A percentile compares a stretch with the other conserved stretches of the same genome.
These are phyloP conservation scores for Pythium phragmitis DNA, from an alignment of 352 stramenopile species.

Conservation along the genomic window DNA sequence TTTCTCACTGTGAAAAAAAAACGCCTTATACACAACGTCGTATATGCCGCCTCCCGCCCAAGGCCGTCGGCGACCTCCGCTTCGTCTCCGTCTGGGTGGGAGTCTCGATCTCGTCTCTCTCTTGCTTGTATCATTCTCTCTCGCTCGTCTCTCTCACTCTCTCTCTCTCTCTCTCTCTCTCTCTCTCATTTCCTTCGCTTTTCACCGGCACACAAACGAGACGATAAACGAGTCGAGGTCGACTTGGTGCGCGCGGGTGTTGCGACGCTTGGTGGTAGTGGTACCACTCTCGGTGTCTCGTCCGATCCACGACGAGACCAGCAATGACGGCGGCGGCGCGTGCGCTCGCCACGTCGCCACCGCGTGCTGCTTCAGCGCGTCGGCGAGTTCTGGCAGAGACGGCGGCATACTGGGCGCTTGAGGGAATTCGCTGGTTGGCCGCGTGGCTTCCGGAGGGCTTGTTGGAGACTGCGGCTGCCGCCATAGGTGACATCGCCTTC, in stretches of 20 bases:
- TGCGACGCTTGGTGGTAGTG: neutral
- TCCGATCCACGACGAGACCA: neutral
- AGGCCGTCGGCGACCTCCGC: neutral
- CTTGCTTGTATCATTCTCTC: no score
- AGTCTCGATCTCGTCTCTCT: no score
- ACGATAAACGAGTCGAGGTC: constrained; percentile 28
- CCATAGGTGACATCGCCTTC: constrained; percentile 47
- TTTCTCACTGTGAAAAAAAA: constrained; percentile 15
- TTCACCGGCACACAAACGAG: constrained; percentile 24
- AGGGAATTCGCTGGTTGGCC: constrained; percentile 29
- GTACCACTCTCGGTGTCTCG: neutral
- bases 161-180: no score
- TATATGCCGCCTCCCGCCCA: constrained; percentile 11
- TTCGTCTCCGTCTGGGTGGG: constrained; percentile 1
- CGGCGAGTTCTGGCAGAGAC: constrained; percentile 45
- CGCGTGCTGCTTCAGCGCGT: constrained; percentile 25
- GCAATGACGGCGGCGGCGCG: constrained; percentile 1
- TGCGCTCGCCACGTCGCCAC: constrained; percentile 19
- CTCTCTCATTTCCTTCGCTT: neutral
- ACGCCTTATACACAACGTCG: constrained; percentile 28
- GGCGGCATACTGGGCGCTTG: constrained; percentile 38
- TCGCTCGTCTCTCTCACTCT: no score
- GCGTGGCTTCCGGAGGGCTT: constrained; percentile 40
- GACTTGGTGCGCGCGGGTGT: neutral
- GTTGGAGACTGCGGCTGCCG: constrained; percentile 26